These are phyloP conservation scores for Blastobotrys persicus DNA, from an alignment of 1,139 yeast genomes.

Conservation along the genomic window DNA sequence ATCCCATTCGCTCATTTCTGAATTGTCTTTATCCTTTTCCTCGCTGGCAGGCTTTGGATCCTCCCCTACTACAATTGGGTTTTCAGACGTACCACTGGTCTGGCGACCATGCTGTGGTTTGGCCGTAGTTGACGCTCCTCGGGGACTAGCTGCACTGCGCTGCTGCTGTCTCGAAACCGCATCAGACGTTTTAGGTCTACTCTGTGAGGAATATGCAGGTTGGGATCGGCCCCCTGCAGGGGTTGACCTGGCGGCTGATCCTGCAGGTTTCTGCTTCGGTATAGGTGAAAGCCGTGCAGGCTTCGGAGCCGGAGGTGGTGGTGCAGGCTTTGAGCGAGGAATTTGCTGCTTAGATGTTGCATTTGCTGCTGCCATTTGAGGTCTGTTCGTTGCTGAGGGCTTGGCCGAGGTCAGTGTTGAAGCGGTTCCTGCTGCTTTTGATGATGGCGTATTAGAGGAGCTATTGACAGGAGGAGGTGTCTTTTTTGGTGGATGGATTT, in stretches of 20 bases:
- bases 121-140: not conserved
- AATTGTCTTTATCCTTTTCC: slow-evolving; percentile 2
- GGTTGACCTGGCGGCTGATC: slow-evolving; percentile 3
- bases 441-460: no score
- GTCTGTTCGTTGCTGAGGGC: not conserved
- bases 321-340: not conserved
- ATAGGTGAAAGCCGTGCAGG: slow-evolving; percentile 1
- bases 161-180: not conserved
- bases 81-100: not conserved
- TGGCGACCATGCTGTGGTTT: not conserved
- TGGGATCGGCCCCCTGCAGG: slow-evolving; percentile 6
- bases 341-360: not conserved
- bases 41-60: not conserved
- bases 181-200: not conserved
- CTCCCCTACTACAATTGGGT: not conserved
- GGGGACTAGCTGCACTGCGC: not conserved
- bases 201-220: slow-evolving; percentile 2
- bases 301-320: slow-evolving; percentile 11
- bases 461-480: slow-evolving; percentile 7
- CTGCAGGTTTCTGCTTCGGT: not conserved
- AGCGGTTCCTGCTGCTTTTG: no score
- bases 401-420: no score
- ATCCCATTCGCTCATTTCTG: slow-evolving; percentile 28
- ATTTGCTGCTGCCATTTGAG: not conserved
- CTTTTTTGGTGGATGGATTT: not conserved